phyloP scores from a whole-genome alignment of 2,329 filamentous ascomycete species.

The Clarireedia sp. region DNA sequence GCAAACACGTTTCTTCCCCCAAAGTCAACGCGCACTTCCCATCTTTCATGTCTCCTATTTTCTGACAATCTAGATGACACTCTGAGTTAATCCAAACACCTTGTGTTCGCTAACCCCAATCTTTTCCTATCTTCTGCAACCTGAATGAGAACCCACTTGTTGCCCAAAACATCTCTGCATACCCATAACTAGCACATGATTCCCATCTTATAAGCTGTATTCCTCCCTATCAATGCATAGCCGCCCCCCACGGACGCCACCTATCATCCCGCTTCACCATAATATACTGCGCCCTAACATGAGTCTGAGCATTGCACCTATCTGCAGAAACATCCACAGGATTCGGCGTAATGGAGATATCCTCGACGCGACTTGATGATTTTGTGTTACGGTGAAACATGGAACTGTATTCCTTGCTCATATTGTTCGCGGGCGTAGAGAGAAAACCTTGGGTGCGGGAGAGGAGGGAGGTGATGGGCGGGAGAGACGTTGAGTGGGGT shows the following conservation, averaged over 20 bases:
- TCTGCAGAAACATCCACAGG: background rate
- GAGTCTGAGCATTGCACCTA: background rate
- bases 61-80: too few species aligned
- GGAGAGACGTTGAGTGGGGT: background rate
- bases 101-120: too few species aligned
- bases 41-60: too few species aligned
- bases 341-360: slow-evolving; percentile 5
- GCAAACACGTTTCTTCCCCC: too few species aligned
- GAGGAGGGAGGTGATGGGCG: background rate
- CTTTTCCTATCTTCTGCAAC: too few species aligned
- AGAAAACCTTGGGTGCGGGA: background rate
- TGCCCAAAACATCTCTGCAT: too few species aligned
- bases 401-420: too few species aligned
- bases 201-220: background rate
- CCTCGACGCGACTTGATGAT: slow-evolving; percentile 14
- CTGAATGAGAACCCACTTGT: too few species aligned
- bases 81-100: too few species aligned
- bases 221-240: background rate
- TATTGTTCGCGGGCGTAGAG: too few species aligned
- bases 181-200: background rate
- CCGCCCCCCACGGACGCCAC: slow-evolving; percentile 2
- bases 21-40: too few species aligned
- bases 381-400: background rate
- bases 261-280: background rate
- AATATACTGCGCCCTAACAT: slow-evolving; percentile 12